phyloP scores from a whole-genome alignment of 495 filamentous ascomycete species.

The Aspergillus sclerotioniger region DNA sequence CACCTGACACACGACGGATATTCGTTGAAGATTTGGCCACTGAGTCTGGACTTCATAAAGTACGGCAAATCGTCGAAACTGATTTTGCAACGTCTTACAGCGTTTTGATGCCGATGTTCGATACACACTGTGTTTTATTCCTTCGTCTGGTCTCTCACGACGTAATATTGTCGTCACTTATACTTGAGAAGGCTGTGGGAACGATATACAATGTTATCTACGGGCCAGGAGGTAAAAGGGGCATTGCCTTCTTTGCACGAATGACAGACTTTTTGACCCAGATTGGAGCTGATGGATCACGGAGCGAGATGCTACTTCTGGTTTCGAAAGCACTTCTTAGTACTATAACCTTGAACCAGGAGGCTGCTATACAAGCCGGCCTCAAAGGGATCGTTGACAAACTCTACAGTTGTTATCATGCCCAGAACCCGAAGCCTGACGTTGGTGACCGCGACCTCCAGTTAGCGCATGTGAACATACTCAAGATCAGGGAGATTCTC shows the following conservation, averaged over 20 bases:
- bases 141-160: conserved; percentile 10
- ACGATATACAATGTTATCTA: conserved; percentile 16
- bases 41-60: conserved; percentile 7
- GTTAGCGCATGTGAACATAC: not conserved
- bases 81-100: conserved; percentile 11
- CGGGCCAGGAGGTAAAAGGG: not conserved
- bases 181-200: conserved; percentile 7
- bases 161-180: conserved; percentile 3
- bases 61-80: conserved; percentile 12
- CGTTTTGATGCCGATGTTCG: conserved; percentile 11
- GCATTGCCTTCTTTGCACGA: not conserved
- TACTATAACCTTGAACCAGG: conserved; percentile 5
- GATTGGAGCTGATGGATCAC: not conserved
- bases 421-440: no score
- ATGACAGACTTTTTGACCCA: not conserved
- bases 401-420: not conserved
- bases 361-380: conserved; percentile 1
- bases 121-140: conserved; percentile 15
- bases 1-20: not conserved
- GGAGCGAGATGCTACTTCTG: not conserved
- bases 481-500: conserved; percentile 6
- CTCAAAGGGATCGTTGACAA: conserved; percentile 6
- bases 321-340: conserved; percentile 2
- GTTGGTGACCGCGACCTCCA: not conserved
- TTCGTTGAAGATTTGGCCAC: conserved; percentile 8